These are phyloP conservation scores for Penicillium hesseltinei DNA, from an alignment of 2,329 filamentous ascomycete species.

Conservation along the genomic window DNA sequence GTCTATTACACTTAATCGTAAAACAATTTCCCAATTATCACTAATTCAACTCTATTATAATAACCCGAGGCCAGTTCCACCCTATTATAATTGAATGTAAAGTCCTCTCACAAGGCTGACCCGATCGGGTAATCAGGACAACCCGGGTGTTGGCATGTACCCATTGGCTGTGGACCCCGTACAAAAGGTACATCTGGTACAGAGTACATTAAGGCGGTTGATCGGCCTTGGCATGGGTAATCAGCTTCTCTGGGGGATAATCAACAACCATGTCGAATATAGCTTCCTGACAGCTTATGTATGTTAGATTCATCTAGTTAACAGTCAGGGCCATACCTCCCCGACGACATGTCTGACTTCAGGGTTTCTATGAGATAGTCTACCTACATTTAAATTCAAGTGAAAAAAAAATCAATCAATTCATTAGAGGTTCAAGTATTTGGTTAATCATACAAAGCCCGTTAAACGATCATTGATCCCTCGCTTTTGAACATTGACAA, in stretches of 20 bases:
- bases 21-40: background rate
- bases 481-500: background rate
- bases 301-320: no score
- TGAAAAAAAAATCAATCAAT: background rate
- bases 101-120: background rate
- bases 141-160: no score
- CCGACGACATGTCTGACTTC: background rate
- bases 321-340: background rate
- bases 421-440: background rate
- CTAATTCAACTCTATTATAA: no score
- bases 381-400: background rate
- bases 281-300: no score
- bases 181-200: no score
- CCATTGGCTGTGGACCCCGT: no score
- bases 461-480: background rate
- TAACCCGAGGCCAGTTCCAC: background rate
- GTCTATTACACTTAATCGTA: background rate
- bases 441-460: background rate
- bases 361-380: no score
- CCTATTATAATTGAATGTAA: background rate
- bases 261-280: no score
- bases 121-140: background rate
- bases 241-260: no score
- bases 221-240: no score
- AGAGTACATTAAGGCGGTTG: no score